Percentiles rank a stretch among this genome's conserved stretches.
phyloP scores from a whole-genome alignment of 495 filamentous ascomycete genomes.

The Penicillium flavigenum region DNA sequence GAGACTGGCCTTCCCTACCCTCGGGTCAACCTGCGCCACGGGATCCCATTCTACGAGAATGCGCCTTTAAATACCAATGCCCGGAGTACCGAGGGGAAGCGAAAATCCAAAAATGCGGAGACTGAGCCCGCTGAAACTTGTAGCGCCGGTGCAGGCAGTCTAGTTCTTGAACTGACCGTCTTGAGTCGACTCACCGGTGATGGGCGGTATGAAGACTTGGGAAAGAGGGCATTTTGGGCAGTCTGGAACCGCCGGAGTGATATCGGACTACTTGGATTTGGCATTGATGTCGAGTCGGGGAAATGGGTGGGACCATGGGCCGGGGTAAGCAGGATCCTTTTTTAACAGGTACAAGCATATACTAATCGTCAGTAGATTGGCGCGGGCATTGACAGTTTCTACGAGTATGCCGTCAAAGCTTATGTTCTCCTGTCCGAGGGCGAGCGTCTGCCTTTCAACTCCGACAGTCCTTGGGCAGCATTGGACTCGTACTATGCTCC shows the following conservation, averaged over 20 bases:
- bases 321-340: constrained; percentile 50
- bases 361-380: constrained; percentile 59
- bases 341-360: neutral
- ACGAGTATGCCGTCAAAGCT: constrained; percentile 94
- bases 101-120: constrained; percentile 18
- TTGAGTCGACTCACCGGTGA: constrained; percentile 88
- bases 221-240: constrained; percentile 91
- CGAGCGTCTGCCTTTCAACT: constrained; percentile 34
- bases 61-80: constrained; percentile 60
- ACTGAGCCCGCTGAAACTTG: constrained; percentile 91
- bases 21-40: constrained; percentile 87
- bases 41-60: constrained; percentile 85
- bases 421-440: constrained; percentile 80
- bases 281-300: constrained; percentile 88
- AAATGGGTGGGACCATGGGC: constrained; percentile 85
- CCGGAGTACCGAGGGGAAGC: constrained; percentile 6
- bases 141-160: constrained; percentile 90
- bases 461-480: constrained; percentile 37
- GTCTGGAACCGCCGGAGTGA: constrained; percentile 85
- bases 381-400: constrained; percentile 95
- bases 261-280: constrained; percentile 85
- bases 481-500: constrained; percentile 53
- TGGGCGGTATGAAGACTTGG: constrained; percentile 78
- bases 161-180: constrained; percentile 89
- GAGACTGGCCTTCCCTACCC: constrained; percentile 92